Evolutionary conservation across 2,329 filamentous ascomycete species (phyloP).

Genomic region (Arthrobotrys entomopaga): DNA sequence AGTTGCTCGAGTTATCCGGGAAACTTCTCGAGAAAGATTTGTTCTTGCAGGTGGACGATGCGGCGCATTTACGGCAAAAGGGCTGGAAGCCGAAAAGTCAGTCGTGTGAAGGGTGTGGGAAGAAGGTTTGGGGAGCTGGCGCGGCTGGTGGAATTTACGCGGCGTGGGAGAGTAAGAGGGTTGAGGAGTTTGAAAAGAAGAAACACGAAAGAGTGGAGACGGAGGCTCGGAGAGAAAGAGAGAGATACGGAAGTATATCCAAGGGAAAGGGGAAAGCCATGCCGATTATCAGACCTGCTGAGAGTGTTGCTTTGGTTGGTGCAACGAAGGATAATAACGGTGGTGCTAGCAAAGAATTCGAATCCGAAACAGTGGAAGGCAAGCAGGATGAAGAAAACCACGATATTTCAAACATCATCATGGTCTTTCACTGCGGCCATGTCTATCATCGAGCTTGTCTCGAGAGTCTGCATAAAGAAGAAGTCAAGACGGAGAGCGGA

Average conservation of each 20-base stretch:
- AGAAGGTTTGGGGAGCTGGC: conserved; percentile 87
- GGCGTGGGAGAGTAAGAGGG: conserved; percentile 76
- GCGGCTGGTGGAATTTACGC: conserved; percentile 80
- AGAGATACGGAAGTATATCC: conserved; percentile 63
- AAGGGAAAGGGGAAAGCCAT: conserved; percentile 62
- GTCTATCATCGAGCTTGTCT: conserved; percentile 58
- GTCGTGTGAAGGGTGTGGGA: conserved; percentile 85
- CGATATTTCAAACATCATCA: conserved; percentile 49
- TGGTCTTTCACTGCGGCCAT: conserved; percentile 58
- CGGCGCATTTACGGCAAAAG: conserved; percentile 77
- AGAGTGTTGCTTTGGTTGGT: conserved; percentile 4
- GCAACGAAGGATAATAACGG: conserved; percentile 1
- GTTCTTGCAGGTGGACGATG: conserved; percentile 82
- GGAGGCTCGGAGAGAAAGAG: conserved; percentile 63
- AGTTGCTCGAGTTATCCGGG: conserved; percentile 84
- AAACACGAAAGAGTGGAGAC: conserved; percentile 33
- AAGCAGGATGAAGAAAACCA: conserved; percentile 10
- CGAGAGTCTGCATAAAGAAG: conserved; percentile 54
- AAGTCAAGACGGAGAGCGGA: conserved; percentile 16
- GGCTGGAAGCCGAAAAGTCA: conserved; percentile 91
- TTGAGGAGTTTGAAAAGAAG: conserved; percentile 57
- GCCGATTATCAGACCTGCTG: conserved; percentile 9
- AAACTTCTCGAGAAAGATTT: conserved; percentile 86
- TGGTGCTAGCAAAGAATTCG: conserved; percentile 21
- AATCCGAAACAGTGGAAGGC: conserved; percentile 1